A percentile compares a stretch with the other conserved stretches of the same genome.
phyloP scores from a whole-genome alignment of 2,329 filamentous ascomycete species.

The Gnomoniopsis smithogilvyi region DNA sequence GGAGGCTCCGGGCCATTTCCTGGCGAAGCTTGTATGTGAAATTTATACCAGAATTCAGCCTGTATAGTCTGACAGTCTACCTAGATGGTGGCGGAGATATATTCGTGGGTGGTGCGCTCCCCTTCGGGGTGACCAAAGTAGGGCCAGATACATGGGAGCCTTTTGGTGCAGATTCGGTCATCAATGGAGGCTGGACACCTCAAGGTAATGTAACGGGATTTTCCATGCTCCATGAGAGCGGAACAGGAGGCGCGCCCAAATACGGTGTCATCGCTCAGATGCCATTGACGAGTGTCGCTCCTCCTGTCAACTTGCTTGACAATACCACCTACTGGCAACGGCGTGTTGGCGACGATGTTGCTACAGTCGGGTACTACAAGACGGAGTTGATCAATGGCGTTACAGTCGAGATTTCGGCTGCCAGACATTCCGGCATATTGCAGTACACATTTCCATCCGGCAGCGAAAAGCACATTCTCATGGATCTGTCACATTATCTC shows the following conservation, averaged over 20 bases:
- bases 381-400: conserved; percentile 48
- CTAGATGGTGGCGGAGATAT: conserved; percentile 38
- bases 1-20: conserved; percentile 43
- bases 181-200: conserved; percentile 35
- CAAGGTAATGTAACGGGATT: conserved; percentile 45
- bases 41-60: too few species aligned
- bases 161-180: conserved; percentile 22
- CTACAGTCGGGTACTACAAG: conserved; percentile 51
- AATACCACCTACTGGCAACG: conserved; percentile 45
- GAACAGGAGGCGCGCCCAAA: conserved; percentile 56
- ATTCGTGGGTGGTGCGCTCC: conserved; percentile 40
- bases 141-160: conserved; percentile 36
- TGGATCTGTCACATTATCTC: conserved; percentile 47
- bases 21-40: conserved; percentile 32
- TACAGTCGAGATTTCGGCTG: conserved; percentile 44
- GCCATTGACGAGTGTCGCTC: conserved; percentile 38
- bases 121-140: conserved; percentile 43
- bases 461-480: conserved; percentile 38
- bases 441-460: conserved; percentile 46
- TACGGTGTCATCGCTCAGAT: conserved; percentile 53
- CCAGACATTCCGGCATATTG: conserved; percentile 48
- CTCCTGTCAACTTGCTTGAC: conserved; percentile 42
- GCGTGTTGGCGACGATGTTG: conserved; percentile 36
- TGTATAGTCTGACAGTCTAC: background rate
- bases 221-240: conserved; percentile 52